These are phyloP conservation scores for Aspergillus conjunctus DNA, from an alignment of 495 filamentous ascomycete genomes.

Conservation along the genomic window DNA sequence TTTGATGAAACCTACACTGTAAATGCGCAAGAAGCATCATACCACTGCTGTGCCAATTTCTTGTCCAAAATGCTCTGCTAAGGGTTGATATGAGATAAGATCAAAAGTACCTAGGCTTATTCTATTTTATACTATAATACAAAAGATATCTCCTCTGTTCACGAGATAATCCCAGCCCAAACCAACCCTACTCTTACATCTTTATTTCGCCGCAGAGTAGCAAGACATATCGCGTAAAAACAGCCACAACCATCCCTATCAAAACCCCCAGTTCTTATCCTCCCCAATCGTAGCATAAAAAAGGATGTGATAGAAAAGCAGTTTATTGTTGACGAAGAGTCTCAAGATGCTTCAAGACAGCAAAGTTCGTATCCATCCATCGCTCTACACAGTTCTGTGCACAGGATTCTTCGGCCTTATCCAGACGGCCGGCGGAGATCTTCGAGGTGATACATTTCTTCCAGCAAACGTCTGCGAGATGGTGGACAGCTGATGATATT, in stretches of 20 bases:
- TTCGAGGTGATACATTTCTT: constrained; percentile 79
- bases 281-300: not conserved
- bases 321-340: constrained; percentile 54
- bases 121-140: no score
- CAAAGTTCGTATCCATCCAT: constrained; percentile 84
- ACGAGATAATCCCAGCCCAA: no score
- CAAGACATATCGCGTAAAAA: not conserved
- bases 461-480: constrained; percentile 86
- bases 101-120: no score
- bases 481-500: constrained; percentile 65
- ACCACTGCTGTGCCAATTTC: no score
- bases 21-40: no score
- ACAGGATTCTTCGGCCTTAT: constrained; percentile 75
- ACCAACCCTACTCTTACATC: no score
- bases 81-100: no score
- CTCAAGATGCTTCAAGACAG: constrained; percentile 79
- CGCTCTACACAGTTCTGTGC: constrained; percentile 89
- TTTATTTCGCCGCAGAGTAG: not conserved
- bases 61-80: no score
- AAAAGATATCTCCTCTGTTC: no score
- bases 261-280: not conserved
- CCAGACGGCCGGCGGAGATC: constrained; percentile 66
- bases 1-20: no score
- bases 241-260: not conserved
- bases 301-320: not conserved